Percentiles rank a stretch among this genome's conserved stretches.
Conservation (phyloP, 371 early-diverging fungal genomes). For the Racocetra persica region DNA sequence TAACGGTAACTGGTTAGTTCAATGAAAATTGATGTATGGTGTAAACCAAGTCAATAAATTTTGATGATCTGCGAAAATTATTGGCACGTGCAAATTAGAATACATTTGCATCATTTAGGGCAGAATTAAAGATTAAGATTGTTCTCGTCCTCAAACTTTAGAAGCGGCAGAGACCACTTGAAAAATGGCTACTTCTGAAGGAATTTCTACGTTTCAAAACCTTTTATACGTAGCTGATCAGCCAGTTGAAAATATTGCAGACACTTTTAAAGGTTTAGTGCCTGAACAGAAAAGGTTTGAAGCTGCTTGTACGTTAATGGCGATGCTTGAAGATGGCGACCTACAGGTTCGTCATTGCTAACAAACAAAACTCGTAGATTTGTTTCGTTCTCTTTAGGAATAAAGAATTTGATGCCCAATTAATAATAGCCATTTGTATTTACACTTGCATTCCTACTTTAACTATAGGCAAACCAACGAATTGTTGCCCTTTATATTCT, state of each 20-base stretch:
- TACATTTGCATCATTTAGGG: too few species aligned
- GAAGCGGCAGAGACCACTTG: too few species aligned
- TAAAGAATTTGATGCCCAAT: too few species aligned
- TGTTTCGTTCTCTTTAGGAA: too few species aligned
- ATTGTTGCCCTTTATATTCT: slow-evolving; percentile 39
- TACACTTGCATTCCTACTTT: neutral
- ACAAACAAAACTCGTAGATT: neutral
- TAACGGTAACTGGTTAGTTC: neutral
- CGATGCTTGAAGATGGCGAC: slow-evolving; percentile 25
- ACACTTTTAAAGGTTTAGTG: slow-evolving; percentile 14
- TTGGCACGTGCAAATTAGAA: slow-evolving; percentile 14
- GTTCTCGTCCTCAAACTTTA: too few species aligned
- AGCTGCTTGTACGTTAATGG: slow-evolving; percentile 40
- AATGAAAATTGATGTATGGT: neutral
- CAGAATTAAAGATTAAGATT: too few species aligned
- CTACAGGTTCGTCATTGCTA: slow-evolving; percentile 18
- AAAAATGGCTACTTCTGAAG: slow-evolving; percentile 13
- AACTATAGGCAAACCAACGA: slow-evolving; percentile 28
- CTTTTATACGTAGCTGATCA: slow-evolving; percentile 26
- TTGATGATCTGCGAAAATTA: neutral
- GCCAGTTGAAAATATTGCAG: slow-evolving; percentile 35
- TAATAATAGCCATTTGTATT: neutral
- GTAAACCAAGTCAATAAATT: neutral
- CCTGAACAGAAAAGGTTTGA: slow-evolving; percentile 41
- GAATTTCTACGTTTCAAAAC: slow-evolving; percentile 17